phyloP scores from a whole-genome alignment of 805 yeast species.

The Monosporozyma aerobia region DNA sequence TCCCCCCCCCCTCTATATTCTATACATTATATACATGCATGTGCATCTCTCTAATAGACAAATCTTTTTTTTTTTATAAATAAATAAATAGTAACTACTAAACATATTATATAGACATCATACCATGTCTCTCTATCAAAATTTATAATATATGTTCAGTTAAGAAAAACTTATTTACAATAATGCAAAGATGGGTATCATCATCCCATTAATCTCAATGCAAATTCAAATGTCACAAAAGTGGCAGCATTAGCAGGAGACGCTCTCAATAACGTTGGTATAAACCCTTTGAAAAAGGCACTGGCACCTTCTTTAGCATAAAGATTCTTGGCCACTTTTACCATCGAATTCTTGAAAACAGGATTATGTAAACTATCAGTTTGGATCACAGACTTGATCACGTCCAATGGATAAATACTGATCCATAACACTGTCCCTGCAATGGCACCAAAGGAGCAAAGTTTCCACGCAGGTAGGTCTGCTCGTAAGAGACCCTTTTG shows the following conservation, averaged over 20 bases:
- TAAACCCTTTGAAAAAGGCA: conserved; percentile 85
- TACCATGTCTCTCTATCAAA: not conserved
- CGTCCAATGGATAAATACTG: conserved; percentile 79
- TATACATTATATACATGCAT: not conserved
- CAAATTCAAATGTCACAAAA: conserved; percentile 83
- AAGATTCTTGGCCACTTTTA: conserved; percentile 51
- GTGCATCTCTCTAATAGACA: not conserved
- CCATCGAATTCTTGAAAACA: conserved; percentile 45
- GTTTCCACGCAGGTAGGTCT: conserved; percentile 81
- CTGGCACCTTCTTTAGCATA: conserved; percentile 50
- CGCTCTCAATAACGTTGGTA: conserved; percentile 89
- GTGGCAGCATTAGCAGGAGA: conserved; percentile 98
- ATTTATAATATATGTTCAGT: not conserved
- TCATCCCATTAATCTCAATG: conserved; percentile 59
- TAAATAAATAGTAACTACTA: too few species aligned
- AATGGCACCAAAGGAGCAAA: conserved; percentile 80
- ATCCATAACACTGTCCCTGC: conserved; percentile 90
- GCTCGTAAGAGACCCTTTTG: conserved; percentile 40
- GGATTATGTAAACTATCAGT: conserved; percentile 57
- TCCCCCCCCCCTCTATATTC: too few species aligned
- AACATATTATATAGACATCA: not conserved
- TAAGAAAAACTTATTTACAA: not conserved
- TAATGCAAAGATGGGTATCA: too few species aligned
- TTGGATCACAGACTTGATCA: conserved; percentile 83
- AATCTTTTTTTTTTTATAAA: too few species aligned